phyloP scores from a whole-genome alignment of 352 stramenopile genomes.

The Pythium biforme region DNA sequence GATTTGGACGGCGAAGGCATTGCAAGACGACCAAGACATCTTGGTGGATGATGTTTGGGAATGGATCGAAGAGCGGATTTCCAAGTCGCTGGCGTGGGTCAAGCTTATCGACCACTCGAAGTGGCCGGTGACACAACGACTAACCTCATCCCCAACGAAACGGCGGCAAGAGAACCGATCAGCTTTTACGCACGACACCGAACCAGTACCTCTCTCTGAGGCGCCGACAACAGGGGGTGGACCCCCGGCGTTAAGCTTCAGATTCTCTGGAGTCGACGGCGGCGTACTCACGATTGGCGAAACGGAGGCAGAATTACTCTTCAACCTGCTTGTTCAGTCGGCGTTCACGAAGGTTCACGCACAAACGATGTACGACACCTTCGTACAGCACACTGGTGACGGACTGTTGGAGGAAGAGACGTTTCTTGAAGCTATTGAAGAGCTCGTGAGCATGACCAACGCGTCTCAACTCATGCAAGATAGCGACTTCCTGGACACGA shows the following conservation, averaged over 20 bases:
- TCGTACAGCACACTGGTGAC: constrained; percentile 83
- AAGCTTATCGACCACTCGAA: constrained; percentile 69
- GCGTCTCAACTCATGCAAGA: constrained; percentile 70
- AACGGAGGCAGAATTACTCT: constrained; percentile 55
- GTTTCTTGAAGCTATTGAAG: constrained; percentile 77
- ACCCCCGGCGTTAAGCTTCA: constrained; percentile 46
- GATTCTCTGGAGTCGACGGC: constrained; percentile 67
- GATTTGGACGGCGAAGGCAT: constrained; percentile 30
- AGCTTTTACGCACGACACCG: not conserved
- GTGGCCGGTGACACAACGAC: constrained; percentile 55
- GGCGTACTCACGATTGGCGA: constrained; percentile 57
- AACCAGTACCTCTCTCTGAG: constrained; percentile 18
- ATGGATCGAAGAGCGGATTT: constrained; percentile 61
- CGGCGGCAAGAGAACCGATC: not conserved
- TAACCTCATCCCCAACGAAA: constrained; percentile 27
- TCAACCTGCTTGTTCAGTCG: constrained; percentile 60
- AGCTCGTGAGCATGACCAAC: constrained; percentile 77
- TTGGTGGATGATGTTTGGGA: constrained; percentile 43
- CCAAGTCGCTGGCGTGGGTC: constrained; percentile 60
- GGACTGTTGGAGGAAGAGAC: constrained; percentile 81
- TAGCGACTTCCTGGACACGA: constrained; percentile 70
- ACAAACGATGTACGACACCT: constrained; percentile 83
- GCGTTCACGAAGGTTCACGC: constrained; percentile 71
- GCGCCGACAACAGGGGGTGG: constrained; percentile 25
- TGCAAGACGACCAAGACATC: constrained; percentile 17